phyloP scores from a whole-genome alignment of 2,329 filamentous ascomycete species.

The Orbilia ellipsospora region DNA sequence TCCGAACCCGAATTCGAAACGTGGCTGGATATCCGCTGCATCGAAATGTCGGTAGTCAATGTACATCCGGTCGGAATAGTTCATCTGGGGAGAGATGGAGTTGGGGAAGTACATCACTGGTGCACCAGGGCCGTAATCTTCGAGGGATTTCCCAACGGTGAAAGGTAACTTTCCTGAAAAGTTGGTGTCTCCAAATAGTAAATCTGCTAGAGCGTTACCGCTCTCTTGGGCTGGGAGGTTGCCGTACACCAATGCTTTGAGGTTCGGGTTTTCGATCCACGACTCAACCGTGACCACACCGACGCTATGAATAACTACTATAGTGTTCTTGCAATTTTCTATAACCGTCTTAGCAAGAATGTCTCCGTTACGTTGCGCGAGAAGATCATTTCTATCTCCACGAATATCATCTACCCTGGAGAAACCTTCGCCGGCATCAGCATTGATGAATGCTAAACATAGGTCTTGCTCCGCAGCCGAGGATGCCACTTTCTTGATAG shows the following conservation, averaged over 20 bases:
- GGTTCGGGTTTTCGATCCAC: conserved; percentile 74
- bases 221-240: conserved; percentile 79
- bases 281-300: conserved; percentile 75
- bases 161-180: conserved; percentile 78
- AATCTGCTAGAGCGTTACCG: conserved; percentile 73
- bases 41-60: conserved; percentile 74
- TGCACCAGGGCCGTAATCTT: conserved; percentile 66
- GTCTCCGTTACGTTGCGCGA: conserved; percentile 75
- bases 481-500: conserved; percentile 6
- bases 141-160: conserved; percentile 70
- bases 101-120: conserved; percentile 61
- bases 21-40: conserved; percentile 67
- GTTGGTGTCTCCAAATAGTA: conserved; percentile 75
- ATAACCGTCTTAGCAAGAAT: conserved; percentile 72
- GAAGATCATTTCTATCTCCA: conserved; percentile 75
- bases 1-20: conserved; percentile 74
- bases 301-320: conserved; percentile 77
- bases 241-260: conserved; percentile 76
- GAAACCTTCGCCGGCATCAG: conserved; percentile 76
- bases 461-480: conserved; percentile 23
- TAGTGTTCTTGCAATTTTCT: conserved; percentile 70
- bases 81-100: conserved; percentile 62
- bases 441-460: conserved; percentile 75
- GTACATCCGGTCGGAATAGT: conserved; percentile 72
- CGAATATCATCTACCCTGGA: conserved; percentile 75